Conservation (phyloP, 2,329 filamentous ascomycete genomes). For the Epicoccum sorghinum region DNA sequence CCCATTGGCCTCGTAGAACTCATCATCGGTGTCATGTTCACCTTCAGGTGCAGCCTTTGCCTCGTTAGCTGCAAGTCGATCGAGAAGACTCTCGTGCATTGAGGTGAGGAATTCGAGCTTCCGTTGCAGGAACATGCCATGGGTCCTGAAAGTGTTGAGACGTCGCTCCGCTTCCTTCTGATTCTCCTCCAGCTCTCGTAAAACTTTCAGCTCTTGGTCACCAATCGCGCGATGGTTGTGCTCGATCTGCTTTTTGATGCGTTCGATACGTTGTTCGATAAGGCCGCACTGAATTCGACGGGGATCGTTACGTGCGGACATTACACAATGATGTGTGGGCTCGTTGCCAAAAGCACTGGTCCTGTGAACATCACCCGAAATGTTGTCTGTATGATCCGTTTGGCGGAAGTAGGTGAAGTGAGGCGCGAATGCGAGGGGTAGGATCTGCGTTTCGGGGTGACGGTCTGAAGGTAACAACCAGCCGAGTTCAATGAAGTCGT, state of each 20-base stretch:
- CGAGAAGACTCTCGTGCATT: conserved; percentile 64
- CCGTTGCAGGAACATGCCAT: conserved; percentile 62
- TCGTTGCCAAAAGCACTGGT: conserved; percentile 93
- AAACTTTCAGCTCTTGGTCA: conserved; percentile 72
- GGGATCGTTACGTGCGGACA: conserved; percentile 77
- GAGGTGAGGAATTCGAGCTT: conserved; percentile 65
- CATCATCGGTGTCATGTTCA: conserved; percentile 52
- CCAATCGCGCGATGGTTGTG: conserved; percentile 74
- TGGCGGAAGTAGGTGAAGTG: conserved; percentile 96
- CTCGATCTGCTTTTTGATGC: conserved; percentile 77
- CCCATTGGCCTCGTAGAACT: conserved; percentile 58
- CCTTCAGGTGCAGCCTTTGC: conserved; percentile 52
- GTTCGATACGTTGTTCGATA: conserved; percentile 78
- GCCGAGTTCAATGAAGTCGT: conserved; percentile 97
- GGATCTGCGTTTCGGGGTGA: conserved; percentile 90
- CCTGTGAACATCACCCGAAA: conserved; percentile 78
- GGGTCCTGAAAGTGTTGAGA: conserved; percentile 60
- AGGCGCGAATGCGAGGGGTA: conserved; percentile 91
- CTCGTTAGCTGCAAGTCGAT: conserved; percentile 63
- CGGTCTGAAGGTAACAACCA: conserved; percentile 91
- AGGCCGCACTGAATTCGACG: conserved; percentile 85
- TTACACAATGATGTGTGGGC: conserved; percentile 91
- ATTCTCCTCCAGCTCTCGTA: conserved; percentile 61
- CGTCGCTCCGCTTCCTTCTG: conserved; percentile 61
- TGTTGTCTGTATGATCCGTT: conserved; percentile 85